Conservation (phyloP, 495 filamentous ascomycete species). For the Aspergillus campestris region DNA sequence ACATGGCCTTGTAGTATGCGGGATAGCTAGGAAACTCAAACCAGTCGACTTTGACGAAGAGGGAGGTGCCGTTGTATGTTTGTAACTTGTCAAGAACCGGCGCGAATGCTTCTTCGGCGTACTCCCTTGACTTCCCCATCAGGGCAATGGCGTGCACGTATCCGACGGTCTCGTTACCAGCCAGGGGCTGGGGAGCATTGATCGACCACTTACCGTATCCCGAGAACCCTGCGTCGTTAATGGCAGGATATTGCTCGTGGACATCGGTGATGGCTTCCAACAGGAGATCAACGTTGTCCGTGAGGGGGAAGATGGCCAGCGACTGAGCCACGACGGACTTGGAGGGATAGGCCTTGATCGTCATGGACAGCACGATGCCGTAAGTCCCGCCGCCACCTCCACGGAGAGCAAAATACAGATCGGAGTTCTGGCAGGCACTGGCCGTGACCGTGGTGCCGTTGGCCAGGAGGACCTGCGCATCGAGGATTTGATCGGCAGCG, state of each 20-base stretch:
- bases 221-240: constrained; percentile 20
- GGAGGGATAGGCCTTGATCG: constrained; percentile 31
- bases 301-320: constrained; percentile 7
- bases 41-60: constrained; percentile 21
- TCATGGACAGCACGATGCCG: constrained; percentile 36
- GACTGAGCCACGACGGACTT: constrained; percentile 12
- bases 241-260: constrained; percentile 5
- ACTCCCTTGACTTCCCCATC: constrained; percentile 15
- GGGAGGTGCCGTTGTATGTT: constrained; percentile 17
- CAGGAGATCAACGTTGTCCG: constrained; percentile 5
- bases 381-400: constrained; percentile 40
- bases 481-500: constrained; percentile 31
- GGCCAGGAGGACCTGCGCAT: constrained; percentile 42
- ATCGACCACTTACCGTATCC: constrained; percentile 33
- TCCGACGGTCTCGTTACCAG: constrained; percentile 21
- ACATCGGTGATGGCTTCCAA: constrained; percentile 12
- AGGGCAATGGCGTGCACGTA: constrained; percentile 25
- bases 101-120: constrained; percentile 16
- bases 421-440: constrained; percentile 39
- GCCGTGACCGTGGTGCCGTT: constrained; percentile 40
- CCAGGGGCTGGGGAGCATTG: constrained; percentile 9
- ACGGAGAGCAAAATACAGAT: constrained; percentile 50
- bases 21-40: constrained; percentile 24
- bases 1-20: constrained; percentile 25
- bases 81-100: constrained; percentile 14